Base-by-base conservation (phyloP, 257 asterid genomes). In the Coffea canephora region DNA sequence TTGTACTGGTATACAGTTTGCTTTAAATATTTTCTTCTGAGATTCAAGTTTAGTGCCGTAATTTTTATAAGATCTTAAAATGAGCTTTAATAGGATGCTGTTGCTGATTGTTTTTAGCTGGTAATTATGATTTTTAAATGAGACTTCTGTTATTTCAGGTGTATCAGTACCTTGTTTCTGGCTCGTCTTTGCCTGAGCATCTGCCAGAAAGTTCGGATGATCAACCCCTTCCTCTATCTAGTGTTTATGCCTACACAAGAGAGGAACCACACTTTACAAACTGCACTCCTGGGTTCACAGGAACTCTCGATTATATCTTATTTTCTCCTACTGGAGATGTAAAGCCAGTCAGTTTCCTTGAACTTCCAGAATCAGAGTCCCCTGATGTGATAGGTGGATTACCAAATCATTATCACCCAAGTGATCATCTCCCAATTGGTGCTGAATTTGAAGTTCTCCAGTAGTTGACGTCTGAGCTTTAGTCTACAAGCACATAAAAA, bases 381-480 rank as follows among this genome's bases (percentile, higher is more conserved):
- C 65, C 89, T 3, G 97, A 95, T 71, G 82, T 93, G 50, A 81
- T 23, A 45, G 97, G 99, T 23, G 94, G 99, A 11, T 85, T 93
- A 84, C 99, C 99, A 6, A 95, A 95, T 82, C 80, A 89, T 86
- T 85, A 88, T 82, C 97, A 95, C 81, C 99, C 99, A 8, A 95
- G 98, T 18, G 99, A 95, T 79, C 99, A 95, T 86, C 95, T 95
- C 3, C 99, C 98, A 1, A 89, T 93, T 43, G 99, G 99, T 75
- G 94, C 94, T 59, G 99, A 92, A 84, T 95, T 95, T 86, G 92
- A 89, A 82, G 89, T 95, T 68, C 83, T 86, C 64, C 57, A 74
- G 46, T 79, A 84, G 78, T 50, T 73, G 71, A 9, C n/a, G 1
- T 55, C n/a, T 4, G 9, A 18, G 1, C 18, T 55, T 55, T 18